A percentile compares a stretch with the other conserved stretches of the same genome.
Conservation (phyloP, 495 filamentous ascomycete genomes). For the Podospora comata region DNA sequence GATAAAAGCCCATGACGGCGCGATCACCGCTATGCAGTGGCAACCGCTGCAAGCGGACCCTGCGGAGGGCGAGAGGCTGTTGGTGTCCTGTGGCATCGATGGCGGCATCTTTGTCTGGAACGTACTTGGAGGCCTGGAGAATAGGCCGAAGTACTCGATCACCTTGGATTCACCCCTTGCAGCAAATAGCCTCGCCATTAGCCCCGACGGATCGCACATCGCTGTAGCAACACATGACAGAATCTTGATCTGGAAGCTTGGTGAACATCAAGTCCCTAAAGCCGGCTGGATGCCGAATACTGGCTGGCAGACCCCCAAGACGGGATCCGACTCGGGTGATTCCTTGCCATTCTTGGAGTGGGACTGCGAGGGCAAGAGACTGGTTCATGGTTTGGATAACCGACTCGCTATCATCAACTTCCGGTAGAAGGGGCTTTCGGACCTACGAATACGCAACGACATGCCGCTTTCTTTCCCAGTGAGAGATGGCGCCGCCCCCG, state of each 20-base stretch:
- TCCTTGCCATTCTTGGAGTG: constrained; percentile 62
- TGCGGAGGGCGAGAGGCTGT: constrained; percentile 45
- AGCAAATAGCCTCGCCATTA: constrained; percentile 63
- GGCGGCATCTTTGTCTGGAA: constrained; percentile 69
- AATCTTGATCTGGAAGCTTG: constrained; percentile 70
- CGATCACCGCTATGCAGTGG: constrained; percentile 50
- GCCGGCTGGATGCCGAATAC: constrained; percentile 56
- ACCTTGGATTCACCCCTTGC: constrained; percentile 50
- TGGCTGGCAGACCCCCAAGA: constrained; percentile 50
- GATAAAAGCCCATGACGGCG: constrained; percentile 49
- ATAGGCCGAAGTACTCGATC: constrained; percentile 56
- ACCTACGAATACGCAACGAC: background rate
- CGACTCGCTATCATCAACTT: constrained; percentile 48
- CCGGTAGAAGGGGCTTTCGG: constrained; percentile 25
- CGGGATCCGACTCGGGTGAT: constrained; percentile 44
- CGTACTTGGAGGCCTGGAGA: constrained; percentile 47
- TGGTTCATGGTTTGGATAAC: constrained; percentile 58
- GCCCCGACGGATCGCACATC: constrained; percentile 68
- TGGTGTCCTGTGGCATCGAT: constrained; percentile 57
- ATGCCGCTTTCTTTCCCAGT: background rate
- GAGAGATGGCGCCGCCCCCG: background rate
- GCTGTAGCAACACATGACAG: constrained; percentile 63
- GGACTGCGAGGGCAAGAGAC: constrained; percentile 70
- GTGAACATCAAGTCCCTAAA: constrained; percentile 60
- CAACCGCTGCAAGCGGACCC: constrained; percentile 42